Base-by-base conservation (phyloP, 2,329 filamentous ascomycete species). In the Microascus cirrosus region DNA sequence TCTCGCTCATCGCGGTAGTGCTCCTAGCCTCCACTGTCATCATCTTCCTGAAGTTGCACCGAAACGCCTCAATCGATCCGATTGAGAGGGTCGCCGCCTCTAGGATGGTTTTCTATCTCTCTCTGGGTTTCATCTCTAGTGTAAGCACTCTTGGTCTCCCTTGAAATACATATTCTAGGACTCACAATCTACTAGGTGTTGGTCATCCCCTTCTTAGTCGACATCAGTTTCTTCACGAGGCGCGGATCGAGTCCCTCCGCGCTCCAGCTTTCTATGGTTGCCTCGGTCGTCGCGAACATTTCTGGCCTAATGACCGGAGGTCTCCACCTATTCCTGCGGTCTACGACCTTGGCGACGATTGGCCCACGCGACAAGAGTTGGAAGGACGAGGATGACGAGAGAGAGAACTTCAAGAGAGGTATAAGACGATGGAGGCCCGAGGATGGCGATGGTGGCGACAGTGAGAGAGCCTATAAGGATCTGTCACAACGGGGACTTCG, bases 91-190 rank as follows among this genome's bases (percentile, higher is more conserved):
- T 83, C 59, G 76, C 81, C 36, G 85, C 85, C 3, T 87, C 85
- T 7, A 77, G 83, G 60, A 87, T 88, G 82, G 81, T 86, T 12
- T 89, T 86, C 66, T 88, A 85, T 65, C 72, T 87, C 61, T 68
- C 77, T 1, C 67, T 86, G 56, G 81, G 77, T 18, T 71, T 83
- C 58, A 68, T 80, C 54, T 82, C 77, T 58, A 82, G 78, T 66
- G 84, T 87, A 64, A 70, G 79, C 72, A 24, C 20, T 15, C 39
- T 2, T 22, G n/a, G 2, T 22, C n/a, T 10, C 20, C 22, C 22
- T 22, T 13, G 7, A 2, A 55, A 59, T 11, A 25, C 32, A 57
- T 8, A 59, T 50, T 6, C 45, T 32, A 20, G 12, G 20, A 22
- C 35, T 39, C 36, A 28, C 39, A 1, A 28, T 54, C 28, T 15